Evolutionary conservation across 1,284 basidiomycete genomes (phyloP).

Genomic region (Ustilago vetiveriae): DNA sequence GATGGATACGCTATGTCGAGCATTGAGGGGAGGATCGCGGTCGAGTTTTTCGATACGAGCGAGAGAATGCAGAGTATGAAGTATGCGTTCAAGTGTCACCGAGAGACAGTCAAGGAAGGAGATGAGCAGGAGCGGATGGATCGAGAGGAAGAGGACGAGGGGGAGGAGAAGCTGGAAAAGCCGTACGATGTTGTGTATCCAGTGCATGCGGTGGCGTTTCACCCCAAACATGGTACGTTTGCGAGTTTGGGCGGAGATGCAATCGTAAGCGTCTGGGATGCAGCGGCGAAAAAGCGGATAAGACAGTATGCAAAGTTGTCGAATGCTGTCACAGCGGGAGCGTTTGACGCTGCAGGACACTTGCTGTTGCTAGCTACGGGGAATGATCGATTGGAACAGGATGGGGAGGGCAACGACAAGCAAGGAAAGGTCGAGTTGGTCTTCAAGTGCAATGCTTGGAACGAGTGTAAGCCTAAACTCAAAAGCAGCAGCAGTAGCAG

Average conservation of each 20-base stretch:
- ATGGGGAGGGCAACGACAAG: not conserved
- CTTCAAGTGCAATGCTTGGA: slow-evolving; percentile 34
- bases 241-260: slow-evolving; percentile 92
- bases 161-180: slow-evolving; percentile 69
- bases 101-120: slow-evolving; percentile 74
- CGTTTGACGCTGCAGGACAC: slow-evolving; percentile 51
- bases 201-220: slow-evolving; percentile 92
- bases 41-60: slow-evolving; percentile 92
- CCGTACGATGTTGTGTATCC: slow-evolving; percentile 97
- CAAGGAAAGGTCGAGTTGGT: slow-evolving; percentile 32
- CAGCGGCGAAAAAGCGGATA: slow-evolving; percentile 92
- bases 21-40: slow-evolving; percentile 93
- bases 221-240: slow-evolving; percentile 91
- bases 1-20: slow-evolving; percentile 92
- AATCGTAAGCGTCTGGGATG: slow-evolving; percentile 93
- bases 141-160: not conserved
- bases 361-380: slow-evolving; percentile 58
- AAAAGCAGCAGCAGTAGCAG: slow-evolving; percentile 6
- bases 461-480: slow-evolving; percentile 57
- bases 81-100: slow-evolving; percentile 98
- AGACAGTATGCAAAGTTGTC: slow-evolving; percentile 75
- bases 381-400: slow-evolving; percentile 39
- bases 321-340: slow-evolving; percentile 48
- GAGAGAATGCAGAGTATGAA: slow-evolving; percentile 80
- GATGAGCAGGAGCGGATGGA: not conserved